A percentile compares a stretch with the other conserved stretches of the same genome.
Conservation (phyloP, 169 alveolate genomes). For the Theileria sp. region DNA sequence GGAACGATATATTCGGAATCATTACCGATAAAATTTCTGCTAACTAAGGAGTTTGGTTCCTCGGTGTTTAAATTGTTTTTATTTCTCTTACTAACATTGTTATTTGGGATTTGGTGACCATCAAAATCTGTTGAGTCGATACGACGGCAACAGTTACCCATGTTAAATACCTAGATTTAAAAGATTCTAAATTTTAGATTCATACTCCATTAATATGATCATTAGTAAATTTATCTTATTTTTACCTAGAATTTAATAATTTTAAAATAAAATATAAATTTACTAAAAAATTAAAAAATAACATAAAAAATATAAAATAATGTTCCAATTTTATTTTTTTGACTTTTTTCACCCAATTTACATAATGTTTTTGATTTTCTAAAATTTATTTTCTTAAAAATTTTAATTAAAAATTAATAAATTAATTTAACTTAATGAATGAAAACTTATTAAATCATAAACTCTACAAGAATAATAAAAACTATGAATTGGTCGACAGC, state of each 20-base stretch:
- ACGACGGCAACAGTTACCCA: conserved; percentile 17
- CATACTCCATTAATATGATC: background rate
- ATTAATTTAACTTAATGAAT: background rate
- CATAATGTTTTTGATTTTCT: background rate
- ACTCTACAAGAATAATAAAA: conserved; percentile 22
- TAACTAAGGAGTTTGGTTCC: background rate
- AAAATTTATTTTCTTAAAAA: background rate
- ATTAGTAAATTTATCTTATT: background rate
- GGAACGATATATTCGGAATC: conserved; percentile 37
- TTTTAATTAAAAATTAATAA: background rate
- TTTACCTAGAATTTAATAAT: too few species aligned
- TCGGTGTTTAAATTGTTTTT: background rate
- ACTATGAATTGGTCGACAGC: conserved; percentile 56
- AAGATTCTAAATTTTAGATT: background rate
- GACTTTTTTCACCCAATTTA: background rate
- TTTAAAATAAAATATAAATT: too few species aligned
- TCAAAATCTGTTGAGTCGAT: conserved; percentile 3
- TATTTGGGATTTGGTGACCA: background rate
- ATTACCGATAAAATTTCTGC: background rate
- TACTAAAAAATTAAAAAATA: background rate
- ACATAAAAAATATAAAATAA: too few species aligned
- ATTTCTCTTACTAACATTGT: background rate
- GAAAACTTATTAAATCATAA: background rate
- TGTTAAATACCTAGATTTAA: background rate
- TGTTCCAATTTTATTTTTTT: background rate